Evolutionary conservation across 139 green algal genomes (phyloP).

Genomic region (Asterochloris erici): DNA sequence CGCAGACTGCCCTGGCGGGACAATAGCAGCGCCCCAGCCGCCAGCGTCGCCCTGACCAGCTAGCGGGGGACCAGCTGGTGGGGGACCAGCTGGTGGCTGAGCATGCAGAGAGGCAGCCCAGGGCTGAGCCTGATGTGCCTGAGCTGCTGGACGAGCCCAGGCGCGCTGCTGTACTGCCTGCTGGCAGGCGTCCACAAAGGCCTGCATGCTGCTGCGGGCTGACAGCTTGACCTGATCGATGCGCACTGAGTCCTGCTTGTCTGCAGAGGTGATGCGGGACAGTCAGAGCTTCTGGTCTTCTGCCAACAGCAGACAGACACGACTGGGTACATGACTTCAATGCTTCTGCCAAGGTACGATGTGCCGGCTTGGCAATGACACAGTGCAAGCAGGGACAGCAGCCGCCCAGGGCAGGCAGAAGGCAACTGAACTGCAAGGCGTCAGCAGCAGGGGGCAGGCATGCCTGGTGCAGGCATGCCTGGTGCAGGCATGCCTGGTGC

Average conservation of each 20-base stretch:
- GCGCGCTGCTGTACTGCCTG: not conserved
- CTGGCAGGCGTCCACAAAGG: not conserved
- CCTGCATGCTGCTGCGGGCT: not conserved
- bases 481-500: not conserved
- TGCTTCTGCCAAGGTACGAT: too few relatives aligned
- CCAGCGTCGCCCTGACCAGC: not conserved
- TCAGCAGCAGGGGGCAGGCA: not conserved
- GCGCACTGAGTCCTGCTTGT: not conserved
- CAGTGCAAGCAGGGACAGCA: too few relatives aligned
- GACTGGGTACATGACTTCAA: too few relatives aligned
- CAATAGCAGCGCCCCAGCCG: not conserved
- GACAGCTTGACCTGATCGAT: constrained; percentile 13
- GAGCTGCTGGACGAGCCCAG: constrained; percentile 2
- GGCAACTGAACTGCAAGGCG: too few relatives aligned
- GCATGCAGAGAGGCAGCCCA: too few relatives aligned
- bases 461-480: constrained; percentile 8
- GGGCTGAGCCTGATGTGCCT: not conserved
- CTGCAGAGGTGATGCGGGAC: not conserved
- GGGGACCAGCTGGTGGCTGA: not conserved
- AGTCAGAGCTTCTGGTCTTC: too few relatives aligned
- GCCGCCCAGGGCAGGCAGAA: too few relatives aligned
- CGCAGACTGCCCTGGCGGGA: too few relatives aligned
- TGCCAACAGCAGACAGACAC: too few relatives aligned
- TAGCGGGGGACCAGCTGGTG: not conserved
- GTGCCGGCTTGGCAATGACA: too few relatives aligned